A percentile compares a stretch with the other conserved stretches of the same genome.
Conservation (phyloP, 768 basidiomycete species). For the Xerocomellus amylosporus region DNA sequence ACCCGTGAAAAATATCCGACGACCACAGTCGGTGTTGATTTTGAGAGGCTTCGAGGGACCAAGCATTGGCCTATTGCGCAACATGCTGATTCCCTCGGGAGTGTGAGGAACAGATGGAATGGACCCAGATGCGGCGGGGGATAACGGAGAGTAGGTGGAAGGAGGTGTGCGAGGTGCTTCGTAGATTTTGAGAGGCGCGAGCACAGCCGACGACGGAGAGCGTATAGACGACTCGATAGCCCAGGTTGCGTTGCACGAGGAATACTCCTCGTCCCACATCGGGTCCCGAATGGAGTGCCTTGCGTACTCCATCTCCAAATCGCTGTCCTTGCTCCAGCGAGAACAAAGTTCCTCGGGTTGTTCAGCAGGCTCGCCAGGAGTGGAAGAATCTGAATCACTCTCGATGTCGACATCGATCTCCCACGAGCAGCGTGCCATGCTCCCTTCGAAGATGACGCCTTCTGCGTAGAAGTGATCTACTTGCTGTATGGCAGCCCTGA, state of each 20-base stretch:
- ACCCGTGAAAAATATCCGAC: slow-evolving; percentile 36
- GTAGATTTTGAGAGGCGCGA: slow-evolving; percentile 40
- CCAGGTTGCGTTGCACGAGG: slow-evolving; percentile 54
- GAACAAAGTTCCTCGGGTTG: slow-evolving; percentile 45
- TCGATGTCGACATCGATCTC: slow-evolving; percentile 66
- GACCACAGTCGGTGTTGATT: slow-evolving; percentile 53
- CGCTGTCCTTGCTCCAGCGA: slow-evolving; percentile 56
- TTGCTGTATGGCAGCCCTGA: slow-evolving; percentile 54
- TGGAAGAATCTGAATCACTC: slow-evolving; percentile 59
- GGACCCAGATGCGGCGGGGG: slow-evolving; percentile 38
- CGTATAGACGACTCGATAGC: slow-evolving; percentile 51
- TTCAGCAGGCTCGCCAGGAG: slow-evolving; percentile 41
- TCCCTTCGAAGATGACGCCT: slow-evolving; percentile 77
- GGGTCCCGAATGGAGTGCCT: slow-evolving; percentile 30
- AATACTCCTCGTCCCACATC: slow-evolving; percentile 35
- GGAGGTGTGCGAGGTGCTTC: slow-evolving; percentile 50
- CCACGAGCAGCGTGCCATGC: slow-evolving; percentile 76
- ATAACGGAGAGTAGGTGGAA: slow-evolving; percentile 48
- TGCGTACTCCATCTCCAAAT: slow-evolving; percentile 35
- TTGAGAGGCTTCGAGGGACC: slow-evolving; percentile 46
- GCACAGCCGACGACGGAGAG: slow-evolving; percentile 39
- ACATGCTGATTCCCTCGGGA: slow-evolving; percentile 49
- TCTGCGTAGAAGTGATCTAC: slow-evolving; percentile 68
- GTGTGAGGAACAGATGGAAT: slow-evolving; percentile 54
- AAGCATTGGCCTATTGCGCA: slow-evolving; percentile 36